phyloP scores from a whole-genome alignment of 2,329 filamentous ascomycete genomes.

The Pseudogymnoascus sp. region DNA sequence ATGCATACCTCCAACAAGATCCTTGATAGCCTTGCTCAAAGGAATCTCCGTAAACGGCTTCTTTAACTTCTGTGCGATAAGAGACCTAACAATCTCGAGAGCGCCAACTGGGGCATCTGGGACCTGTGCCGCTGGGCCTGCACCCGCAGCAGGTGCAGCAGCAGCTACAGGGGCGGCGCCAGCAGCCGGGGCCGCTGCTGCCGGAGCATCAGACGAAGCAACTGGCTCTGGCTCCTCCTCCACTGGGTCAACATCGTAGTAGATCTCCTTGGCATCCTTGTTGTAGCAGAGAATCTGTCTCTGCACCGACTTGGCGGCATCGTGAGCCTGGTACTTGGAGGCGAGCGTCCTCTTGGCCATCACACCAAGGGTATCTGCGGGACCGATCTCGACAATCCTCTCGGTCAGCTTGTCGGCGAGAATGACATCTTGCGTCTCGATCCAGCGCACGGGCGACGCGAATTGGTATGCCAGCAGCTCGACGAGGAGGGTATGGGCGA shows the following conservation, averaged over 20 bases:
- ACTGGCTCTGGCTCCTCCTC: constrained; percentile 75
- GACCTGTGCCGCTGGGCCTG: constrained; percentile 79
- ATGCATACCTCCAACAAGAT: constrained; percentile 83
- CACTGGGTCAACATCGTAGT: constrained; percentile 94
- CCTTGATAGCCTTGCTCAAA: constrained; percentile 94
- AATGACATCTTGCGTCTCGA: constrained; percentile 99
- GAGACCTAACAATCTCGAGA: constrained; percentile 75
- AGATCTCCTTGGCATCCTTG: constrained; percentile 98
- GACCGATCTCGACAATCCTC: constrained; percentile 94
- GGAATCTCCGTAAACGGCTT: constrained; percentile 84
- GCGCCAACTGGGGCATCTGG: constrained; percentile 81
- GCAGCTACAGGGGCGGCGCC: constrained; percentile 45
- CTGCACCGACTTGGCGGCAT: constrained; percentile 92
- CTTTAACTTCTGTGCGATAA: constrained; percentile 97
- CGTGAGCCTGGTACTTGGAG: constrained; percentile 97
- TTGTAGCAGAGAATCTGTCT: constrained; percentile 98
- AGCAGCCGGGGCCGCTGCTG: constrained; percentile 36
- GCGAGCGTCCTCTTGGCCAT: constrained; percentile 96
- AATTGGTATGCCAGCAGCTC: constrained; percentile 99
- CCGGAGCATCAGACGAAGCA: constrained; percentile 32
- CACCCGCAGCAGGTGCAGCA: constrained; percentile 53
- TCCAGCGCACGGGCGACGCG: constrained; percentile 97
- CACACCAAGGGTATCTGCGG: constrained; percentile 89
- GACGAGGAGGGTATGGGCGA: constrained; percentile 94
- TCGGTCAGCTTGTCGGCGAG: constrained; percentile 92